Evolutionary conservation across 2,329 filamentous ascomycete genomes (phyloP).

Genomic region (Colletotrichum kahawae): DNA sequence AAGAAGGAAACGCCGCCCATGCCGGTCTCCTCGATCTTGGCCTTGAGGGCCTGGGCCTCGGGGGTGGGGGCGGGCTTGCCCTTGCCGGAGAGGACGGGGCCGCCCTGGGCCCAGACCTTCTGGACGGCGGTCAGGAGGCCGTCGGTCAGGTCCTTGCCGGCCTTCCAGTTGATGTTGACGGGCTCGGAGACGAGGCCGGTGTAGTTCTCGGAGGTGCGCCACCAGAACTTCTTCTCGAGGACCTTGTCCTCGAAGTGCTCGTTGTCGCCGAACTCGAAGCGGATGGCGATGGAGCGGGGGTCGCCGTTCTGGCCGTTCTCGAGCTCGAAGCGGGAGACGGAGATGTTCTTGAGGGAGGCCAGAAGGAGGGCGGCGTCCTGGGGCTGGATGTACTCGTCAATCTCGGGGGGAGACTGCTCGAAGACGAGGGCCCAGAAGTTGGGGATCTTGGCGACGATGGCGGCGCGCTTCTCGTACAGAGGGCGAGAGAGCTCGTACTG

Average conservation of each 20-base stretch:
- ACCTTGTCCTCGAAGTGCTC: constrained; percentile 79
- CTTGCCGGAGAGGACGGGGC: constrained; percentile 39
- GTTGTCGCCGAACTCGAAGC: constrained; percentile 81
- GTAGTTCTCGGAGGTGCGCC: constrained; percentile 73
- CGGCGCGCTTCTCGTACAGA: constrained; percentile 78
- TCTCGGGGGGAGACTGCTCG: constrained; percentile 82
- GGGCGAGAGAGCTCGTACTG: constrained; percentile 71
- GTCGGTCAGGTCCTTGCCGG: constrained; percentile 80
- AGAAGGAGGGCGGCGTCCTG: constrained; percentile 78
- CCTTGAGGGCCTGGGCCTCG: constrained; percentile 55
- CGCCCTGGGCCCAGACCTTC: constrained; percentile 64
- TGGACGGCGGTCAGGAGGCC: constrained; percentile 78
- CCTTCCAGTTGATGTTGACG: constrained; percentile 87
- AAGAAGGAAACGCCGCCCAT: constrained; percentile 82
- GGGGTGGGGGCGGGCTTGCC: constrained; percentile 43
- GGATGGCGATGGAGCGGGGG: constrained; percentile 79
- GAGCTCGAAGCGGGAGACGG: constrained; percentile 82
- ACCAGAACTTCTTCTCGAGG: constrained; percentile 93
- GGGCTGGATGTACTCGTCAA: constrained; percentile 88
- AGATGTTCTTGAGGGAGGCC: constrained; percentile 69
- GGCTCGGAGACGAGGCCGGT: constrained; percentile 85
- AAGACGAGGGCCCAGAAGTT: constrained; percentile 97
- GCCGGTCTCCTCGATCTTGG: constrained; percentile 63
- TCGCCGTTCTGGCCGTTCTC: constrained; percentile 65
- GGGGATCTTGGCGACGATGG: constrained; percentile 73